These are phyloP conservation scores for Microsporum canis DNA, from an alignment of 2,329 filamentous ascomycete species.

Conservation along the genomic window DNA sequence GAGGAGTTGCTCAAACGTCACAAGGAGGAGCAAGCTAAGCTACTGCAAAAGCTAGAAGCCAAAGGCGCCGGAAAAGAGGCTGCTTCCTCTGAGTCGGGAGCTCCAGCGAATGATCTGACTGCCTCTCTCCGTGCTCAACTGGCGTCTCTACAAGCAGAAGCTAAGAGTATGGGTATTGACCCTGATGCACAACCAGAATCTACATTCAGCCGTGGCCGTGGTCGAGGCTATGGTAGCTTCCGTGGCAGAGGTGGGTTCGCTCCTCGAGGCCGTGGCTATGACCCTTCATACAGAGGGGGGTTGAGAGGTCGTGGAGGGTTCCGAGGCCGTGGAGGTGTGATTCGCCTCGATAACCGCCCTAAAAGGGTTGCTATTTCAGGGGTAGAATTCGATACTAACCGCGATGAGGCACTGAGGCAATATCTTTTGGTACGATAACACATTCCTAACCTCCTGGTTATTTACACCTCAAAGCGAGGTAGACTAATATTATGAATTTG, in stretches of 20 bases:
- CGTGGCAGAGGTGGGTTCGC: conserved; percentile 23
- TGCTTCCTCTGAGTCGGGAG: conserved; percentile 19
- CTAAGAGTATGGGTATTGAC: conserved; percentile 43
- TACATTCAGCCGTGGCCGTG: conserved; percentile 16
- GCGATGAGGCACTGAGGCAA: conserved; percentile 46
- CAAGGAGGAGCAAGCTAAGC: conserved; percentile 42
- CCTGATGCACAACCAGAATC: conserved; percentile 27
- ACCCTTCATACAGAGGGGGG: conserved; percentile 28
- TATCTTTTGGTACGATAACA: conserved; percentile 39
- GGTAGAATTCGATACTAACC: conserved; percentile 36
- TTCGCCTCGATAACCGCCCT: conserved; percentile 49
- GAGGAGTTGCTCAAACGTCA: conserved; percentile 42
- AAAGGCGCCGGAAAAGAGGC: conserved; percentile 25
- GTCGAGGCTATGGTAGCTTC: conserved; percentile 23
- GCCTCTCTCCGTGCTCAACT: conserved; percentile 44
- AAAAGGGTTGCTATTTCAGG: conserved; percentile 42
- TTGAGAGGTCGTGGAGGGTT: conserved; percentile 35
- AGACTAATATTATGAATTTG: not conserved
- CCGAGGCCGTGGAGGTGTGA: conserved; percentile 39
- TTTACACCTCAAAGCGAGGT: not conserved
- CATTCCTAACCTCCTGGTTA: too few species aligned
- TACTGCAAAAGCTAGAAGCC: conserved; percentile 40
- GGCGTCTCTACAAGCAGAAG: conserved; percentile 45
- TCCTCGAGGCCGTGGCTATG: conserved; percentile 28
- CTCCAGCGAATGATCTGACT: conserved; percentile 35